Base-by-base conservation (phyloP, 1,139 yeast species). In the Entelexis sorbosivorans region DNA sequence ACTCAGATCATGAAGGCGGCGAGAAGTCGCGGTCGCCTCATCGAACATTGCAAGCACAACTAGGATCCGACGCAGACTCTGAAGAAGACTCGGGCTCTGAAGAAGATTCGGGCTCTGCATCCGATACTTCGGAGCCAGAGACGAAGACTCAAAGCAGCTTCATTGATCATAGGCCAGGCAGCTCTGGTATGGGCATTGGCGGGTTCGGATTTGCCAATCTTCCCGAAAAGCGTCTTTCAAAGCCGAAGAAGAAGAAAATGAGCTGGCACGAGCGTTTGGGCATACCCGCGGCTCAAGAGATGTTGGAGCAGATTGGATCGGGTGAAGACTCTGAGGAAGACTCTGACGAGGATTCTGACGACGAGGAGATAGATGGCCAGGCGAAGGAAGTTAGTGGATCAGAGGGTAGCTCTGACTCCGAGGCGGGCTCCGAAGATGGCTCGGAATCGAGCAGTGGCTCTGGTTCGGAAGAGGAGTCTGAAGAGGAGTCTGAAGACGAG, bases 161-260 rank as follows among this genome's bases (percentile, higher is more conserved):
- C 61, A 73, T 85, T 16, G 95, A 86, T 64, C 73, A 79, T 61
- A 72, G 94, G 58, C 93, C 94, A 5, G 74, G 76, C 7, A 22
- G 47, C 17, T 28, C 31, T 7, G 48, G 43, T 3, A 26, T 38
- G 5, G 51, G 51, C 9, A 16, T 26, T 2, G 46, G 45, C 11
- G 89, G 89, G 0, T 84, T 85, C 65, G 85, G 85, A 1, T 85
- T 86, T 63, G 68, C 72, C 11, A 77, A 79, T 60, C 67, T 81
- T 16, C 75, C 76, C 32, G 67, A 74, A 1, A 57, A 73, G 46
- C 74, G 71, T 52, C 55, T 63, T 2, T 73, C 79, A 52, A 71
- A 70, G 57, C 73, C 71, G 52, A 70, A 71, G 34, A 77, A 71
- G 34, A 77, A 77, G 59, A 77, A 76, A 33, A 40, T 48, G n/a